phyloP scores from a whole-genome alignment of 768 basidiomycete species.

The Xerocomellus amylosporus region DNA sequence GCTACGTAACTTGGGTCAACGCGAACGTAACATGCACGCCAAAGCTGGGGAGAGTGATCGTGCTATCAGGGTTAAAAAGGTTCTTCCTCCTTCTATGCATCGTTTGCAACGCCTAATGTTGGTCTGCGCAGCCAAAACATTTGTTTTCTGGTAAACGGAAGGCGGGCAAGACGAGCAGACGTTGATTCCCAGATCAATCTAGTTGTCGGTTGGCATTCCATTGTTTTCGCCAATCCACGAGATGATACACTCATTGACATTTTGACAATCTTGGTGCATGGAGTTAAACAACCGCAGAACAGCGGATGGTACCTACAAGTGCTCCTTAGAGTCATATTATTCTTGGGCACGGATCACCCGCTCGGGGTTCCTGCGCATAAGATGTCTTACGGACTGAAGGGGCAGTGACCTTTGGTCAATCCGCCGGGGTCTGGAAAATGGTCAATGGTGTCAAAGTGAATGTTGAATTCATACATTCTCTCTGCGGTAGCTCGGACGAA shows the following conservation, averaged over 20 bases:
- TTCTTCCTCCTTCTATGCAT: constrained; percentile 34
- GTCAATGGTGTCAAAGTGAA: neutral
- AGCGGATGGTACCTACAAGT: neutral
- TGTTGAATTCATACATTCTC: neutral
- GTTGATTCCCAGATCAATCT: constrained; percentile 38
- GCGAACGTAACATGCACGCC: constrained; percentile 82
- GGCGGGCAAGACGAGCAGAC: constrained; percentile 76
- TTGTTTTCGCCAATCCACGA: neutral
- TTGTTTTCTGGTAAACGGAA: constrained; percentile 84
- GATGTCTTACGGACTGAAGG: neutral
- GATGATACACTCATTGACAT: neutral
- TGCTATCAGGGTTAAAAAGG: constrained; percentile 80
- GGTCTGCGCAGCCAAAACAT: constrained; percentile 68
- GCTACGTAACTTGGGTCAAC: constrained; percentile 83
- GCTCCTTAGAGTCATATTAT: neutral
- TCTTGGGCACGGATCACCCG: neutral
- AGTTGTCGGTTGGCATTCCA: constrained; percentile 3
- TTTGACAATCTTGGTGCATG: neutral
- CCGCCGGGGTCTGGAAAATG: neutral
- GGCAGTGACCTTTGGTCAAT: neutral
- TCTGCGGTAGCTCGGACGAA: neutral
- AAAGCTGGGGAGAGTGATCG: constrained; percentile 91
- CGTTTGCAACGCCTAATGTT: neutral
- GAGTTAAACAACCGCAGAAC: neutral
- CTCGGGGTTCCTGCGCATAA: neutral